Conservation (phyloP, 73 alveolate species). For the Paramecium bursaria region DNA sequence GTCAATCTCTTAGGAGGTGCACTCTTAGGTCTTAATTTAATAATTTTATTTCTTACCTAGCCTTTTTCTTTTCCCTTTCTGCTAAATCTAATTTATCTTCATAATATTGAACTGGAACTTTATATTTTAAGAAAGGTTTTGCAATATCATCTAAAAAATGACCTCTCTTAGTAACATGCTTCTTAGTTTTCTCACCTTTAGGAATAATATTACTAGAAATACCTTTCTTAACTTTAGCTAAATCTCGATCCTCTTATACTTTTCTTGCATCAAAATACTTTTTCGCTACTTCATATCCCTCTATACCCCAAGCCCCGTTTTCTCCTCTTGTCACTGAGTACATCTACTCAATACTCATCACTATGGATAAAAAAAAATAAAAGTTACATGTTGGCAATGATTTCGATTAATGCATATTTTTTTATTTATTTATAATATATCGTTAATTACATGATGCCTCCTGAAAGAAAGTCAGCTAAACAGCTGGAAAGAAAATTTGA, state of each 20-base stretch:
- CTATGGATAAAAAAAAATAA: not conserved
- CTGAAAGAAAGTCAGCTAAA: conserved; percentile 49
- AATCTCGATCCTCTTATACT: conserved; percentile 1
- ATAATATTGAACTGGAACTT: conserved; percentile 64
- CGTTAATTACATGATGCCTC: conserved; percentile 4
- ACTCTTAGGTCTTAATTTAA: conserved; percentile 22
- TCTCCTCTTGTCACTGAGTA: conserved; percentile 62
- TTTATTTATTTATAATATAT: conserved; percentile 30
- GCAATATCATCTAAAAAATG: conserved; percentile 64
- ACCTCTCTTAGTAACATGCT: conserved; percentile 67
- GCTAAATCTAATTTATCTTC: not conserved
- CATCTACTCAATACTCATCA: conserved; percentile 68
- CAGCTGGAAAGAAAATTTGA: conserved; percentile 41
- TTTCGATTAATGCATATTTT: conserved; percentile 18
- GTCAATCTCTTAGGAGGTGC: conserved; percentile 49
- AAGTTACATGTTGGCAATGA: conserved; percentile 62
- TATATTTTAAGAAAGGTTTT: conserved; percentile 33
- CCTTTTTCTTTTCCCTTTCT: conserved; percentile 56
- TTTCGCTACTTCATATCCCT: conserved; percentile 70
- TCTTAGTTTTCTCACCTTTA: conserved; percentile 55
- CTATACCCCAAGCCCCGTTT: conserved; percentile 71
- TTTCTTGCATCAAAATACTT: conserved; percentile 63
- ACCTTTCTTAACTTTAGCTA: too few species aligned
- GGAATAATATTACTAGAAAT: too few species aligned
- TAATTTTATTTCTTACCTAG: conserved; percentile 15